A percentile compares a stretch with the other conserved stretches of the same genome.
Evolutionary conservation across 306 rosid genomes (phyloP).

Genomic region (Senna tora): DNA sequence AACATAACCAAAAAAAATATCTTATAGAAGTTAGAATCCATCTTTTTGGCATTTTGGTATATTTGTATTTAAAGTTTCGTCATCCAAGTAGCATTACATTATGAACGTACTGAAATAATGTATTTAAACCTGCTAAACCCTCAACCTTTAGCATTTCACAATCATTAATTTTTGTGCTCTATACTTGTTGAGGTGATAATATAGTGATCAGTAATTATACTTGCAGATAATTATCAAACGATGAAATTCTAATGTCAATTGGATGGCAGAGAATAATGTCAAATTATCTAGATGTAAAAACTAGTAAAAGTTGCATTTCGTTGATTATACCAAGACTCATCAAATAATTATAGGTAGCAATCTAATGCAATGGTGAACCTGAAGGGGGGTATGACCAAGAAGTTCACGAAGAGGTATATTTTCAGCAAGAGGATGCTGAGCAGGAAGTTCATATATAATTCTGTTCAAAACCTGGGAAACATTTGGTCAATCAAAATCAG

Average conservation of each 20-base stretch:
- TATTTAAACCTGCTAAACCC: conserved; percentile 1
- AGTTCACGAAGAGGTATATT: conserved; percentile 85
- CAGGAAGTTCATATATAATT: conserved; percentile 89
- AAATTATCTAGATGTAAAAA: not conserved
- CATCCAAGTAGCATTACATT: conserved; percentile 17
- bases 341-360: conserved; percentile 18
- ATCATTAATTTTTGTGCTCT: not conserved
- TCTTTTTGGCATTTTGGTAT: not conserved
- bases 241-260: not conserved
- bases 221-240: not conserved
- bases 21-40: not conserved
- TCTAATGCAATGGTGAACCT: conserved; percentile 52
- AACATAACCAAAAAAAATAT: not conserved
- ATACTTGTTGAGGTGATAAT: not conserved
- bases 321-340: conserved; percentile 9
- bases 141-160: conserved; percentile 1
- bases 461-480: conserved; percentile 71
- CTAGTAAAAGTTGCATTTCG: not conserved
- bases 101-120: not conserved
- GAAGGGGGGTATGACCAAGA: conserved; percentile 89
- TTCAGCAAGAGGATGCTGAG: conserved; percentile 88
- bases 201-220: not conserved
- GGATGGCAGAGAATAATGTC: not conserved
- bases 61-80: not conserved
- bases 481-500: conserved; percentile 28